Evolutionary conservation across 306 rosid genomes (phyloP).

Genomic region (Cyclanthera cordifolia): DNA sequence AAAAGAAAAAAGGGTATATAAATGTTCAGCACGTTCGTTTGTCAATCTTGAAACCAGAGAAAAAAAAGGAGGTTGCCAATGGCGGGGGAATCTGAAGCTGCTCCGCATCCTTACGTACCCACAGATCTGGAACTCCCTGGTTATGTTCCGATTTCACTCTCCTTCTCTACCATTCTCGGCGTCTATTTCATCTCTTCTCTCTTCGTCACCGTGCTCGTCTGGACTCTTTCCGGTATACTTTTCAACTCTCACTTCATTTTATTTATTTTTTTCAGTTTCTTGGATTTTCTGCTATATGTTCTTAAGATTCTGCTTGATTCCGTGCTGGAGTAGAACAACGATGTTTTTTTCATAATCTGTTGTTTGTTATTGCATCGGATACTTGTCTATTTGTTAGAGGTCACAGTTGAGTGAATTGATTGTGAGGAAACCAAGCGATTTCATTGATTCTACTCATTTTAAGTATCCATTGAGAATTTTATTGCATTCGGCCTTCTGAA

Average conservation of each 20-base stretch:
- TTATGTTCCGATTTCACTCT: constrained; percentile 43
- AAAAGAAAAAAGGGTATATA: no score
- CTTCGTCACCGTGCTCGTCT: constrained; percentile 29
- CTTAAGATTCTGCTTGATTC: background rate
- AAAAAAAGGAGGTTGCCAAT: background rate
- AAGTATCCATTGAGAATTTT: background rate
- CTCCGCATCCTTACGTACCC: constrained; percentile 56
- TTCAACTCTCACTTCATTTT: background rate
- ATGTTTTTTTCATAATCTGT: background rate
- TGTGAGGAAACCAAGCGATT: background rate
- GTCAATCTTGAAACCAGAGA: background rate
- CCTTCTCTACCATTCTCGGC: constrained; percentile 38
- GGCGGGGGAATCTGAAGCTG: constrained; percentile 3
- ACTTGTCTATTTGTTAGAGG: background rate
- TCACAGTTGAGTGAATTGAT: background rate
- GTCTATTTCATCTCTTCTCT: constrained; percentile 30
- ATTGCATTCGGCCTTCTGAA: background rate
- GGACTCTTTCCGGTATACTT: constrained; percentile 53
- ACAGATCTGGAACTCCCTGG: constrained; percentile 44
- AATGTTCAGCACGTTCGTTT: background rate
- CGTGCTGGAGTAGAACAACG: background rate
- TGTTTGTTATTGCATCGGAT: background rate
- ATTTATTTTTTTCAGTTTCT: background rate
- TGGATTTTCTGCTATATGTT: background rate
- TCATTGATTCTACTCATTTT: background rate